phyloP scores from a whole-genome alignment of 2,329 filamentous ascomycete genomes.

The Trematosphaeria pertusa region DNA sequence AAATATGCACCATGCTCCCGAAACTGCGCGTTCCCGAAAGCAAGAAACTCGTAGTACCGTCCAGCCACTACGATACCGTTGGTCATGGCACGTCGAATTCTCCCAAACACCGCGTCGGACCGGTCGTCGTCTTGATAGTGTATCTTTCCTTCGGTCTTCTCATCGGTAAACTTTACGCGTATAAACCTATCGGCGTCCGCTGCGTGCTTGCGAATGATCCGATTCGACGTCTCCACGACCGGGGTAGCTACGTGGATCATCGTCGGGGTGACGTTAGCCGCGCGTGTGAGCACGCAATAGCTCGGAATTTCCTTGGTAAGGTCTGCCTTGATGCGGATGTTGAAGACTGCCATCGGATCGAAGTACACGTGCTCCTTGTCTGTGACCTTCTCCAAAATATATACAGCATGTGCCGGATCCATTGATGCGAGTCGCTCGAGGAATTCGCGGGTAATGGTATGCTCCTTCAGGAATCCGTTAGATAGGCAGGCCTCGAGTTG shows the following conservation, averaged over 20 bases:
- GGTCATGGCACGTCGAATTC: slow-evolving; percentile 73
- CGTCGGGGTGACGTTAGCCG: slow-evolving; percentile 82
- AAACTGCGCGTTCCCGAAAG: slow-evolving; percentile 94
- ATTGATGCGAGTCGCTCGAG: slow-evolving; percentile 65
- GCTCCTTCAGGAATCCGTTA: slow-evolving; percentile 75
- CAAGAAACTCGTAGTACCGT: slow-evolving; percentile 85
- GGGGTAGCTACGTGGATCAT: slow-evolving; percentile 81
- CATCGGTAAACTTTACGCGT: slow-evolving; percentile 88
- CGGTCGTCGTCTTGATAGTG: slow-evolving; percentile 37
- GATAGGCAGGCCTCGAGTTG: slow-evolving; percentile 95
- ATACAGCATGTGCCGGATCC: slow-evolving; percentile 62
- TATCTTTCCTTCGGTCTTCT: slow-evolving; percentile 62
- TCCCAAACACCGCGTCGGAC: slow-evolving; percentile 69
- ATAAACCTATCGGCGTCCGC: slow-evolving; percentile 80
- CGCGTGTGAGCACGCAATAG: slow-evolving; percentile 78
- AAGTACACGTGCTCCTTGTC: slow-evolving; percentile 68
- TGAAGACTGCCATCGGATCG: slow-evolving; percentile 76
- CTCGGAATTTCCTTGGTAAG: slow-evolving; percentile 61
- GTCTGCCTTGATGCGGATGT: slow-evolving; percentile 47
- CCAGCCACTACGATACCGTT: slow-evolving; percentile 85
- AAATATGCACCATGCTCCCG: slow-evolving; percentile 92
- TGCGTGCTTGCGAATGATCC: slow-evolving; percentile 77
- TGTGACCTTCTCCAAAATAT: slow-evolving; percentile 76
- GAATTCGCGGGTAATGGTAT: slow-evolving; percentile 73
- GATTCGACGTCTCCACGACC: slow-evolving; percentile 83